Conservation (phyloP, 2,329 filamentous ascomycete species). For the Lecanicillium sp. region DNA sequence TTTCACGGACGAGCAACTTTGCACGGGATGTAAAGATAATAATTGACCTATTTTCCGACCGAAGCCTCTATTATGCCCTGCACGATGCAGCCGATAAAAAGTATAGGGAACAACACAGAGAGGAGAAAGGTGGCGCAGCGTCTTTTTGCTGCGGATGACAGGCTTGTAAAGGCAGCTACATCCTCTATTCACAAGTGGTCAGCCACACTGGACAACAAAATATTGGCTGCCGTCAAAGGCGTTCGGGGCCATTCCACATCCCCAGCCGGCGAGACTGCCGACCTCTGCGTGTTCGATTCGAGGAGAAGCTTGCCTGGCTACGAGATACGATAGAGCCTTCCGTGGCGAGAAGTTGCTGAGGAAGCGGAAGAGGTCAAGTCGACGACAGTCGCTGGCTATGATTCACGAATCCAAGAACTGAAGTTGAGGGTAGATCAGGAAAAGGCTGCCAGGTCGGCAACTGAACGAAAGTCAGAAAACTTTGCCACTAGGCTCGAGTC, state of each 20-base stretch:
- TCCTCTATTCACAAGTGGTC: background rate
- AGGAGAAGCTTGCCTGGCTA: conserved; percentile 1
- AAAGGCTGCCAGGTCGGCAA: background rate
- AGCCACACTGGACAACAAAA: too few species aligned
- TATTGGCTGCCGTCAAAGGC: too few species aligned
- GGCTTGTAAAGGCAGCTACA: background rate
- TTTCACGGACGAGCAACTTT: too few species aligned
- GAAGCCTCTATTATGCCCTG: background rate
- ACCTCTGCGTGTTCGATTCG: background rate
- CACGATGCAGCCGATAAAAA: conserved; percentile 3
- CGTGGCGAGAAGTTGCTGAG: background rate
- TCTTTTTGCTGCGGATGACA: background rate
- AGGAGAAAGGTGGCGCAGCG: background rate
- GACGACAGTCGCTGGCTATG: background rate
- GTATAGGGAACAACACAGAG: background rate
- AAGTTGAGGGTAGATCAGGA: background rate
- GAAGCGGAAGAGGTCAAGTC: background rate
- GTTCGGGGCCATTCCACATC: background rate
- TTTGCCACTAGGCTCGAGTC: too few species aligned
- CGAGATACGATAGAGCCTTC: background rate
- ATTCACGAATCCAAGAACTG: background rate
- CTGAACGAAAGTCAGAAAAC: too few species aligned
- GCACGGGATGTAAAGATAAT: background rate
- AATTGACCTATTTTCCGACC: background rate
- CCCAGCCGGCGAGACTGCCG: conserved; percentile 2